Evolutionary conservation across 768 basidiomycete genomes (phyloP), one percentile per base, ranked within the genome.

Genomic region (Gloeopeniophorella convolvens): DNA sequence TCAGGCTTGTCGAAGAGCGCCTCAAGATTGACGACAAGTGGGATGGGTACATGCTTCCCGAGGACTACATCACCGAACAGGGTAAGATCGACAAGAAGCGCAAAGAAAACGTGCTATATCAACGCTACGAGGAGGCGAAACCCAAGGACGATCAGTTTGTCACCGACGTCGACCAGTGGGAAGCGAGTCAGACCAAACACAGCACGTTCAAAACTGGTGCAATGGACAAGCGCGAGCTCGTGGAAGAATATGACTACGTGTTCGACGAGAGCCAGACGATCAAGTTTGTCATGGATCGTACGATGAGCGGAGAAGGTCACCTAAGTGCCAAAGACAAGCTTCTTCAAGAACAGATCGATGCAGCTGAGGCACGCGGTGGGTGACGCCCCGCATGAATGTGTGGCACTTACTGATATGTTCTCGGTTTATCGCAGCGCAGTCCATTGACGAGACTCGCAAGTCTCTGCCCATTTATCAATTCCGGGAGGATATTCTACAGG

Each of bases 251-350:
- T 61, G 95, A 98, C 50, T 99, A 93, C 64, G 95, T 99, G 39
- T 97, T 99, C 61, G 96, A 99, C 66, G 96, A 98, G 66, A 89
- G 82, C 60, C 95, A 96, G 69, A 92, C 91, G 18, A 98, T 99
- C 65, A 76, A 89, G 64, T 99, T 95, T 68, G 85, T 95, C 62
- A 82, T 92, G 81, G 93, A 93, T 54, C 67, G 66, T 23, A 77
- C 83, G 7, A 65, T 89, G 60, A 78, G 78, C 45, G 85, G 85
- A 4, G 76, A 78, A 54, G 73, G 78, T 11, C 77, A 65, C 39
- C 76, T 96, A 78, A 87, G 81, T 54, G 82, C 86, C 10, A 88
- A 90, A 51, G 93, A 97, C 55, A 86, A 80, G 62, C 71, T 90
- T 18, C 70, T 99, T 15, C 81, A 94, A 62, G 75, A 79, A 48